Percentiles rank a stretch among this genome's conserved stretches.
These are phyloP conservation scores for Limnanthes douglasii DNA, from an alignment of 345 rosid genomes.

Conservation along the genomic window DNA sequence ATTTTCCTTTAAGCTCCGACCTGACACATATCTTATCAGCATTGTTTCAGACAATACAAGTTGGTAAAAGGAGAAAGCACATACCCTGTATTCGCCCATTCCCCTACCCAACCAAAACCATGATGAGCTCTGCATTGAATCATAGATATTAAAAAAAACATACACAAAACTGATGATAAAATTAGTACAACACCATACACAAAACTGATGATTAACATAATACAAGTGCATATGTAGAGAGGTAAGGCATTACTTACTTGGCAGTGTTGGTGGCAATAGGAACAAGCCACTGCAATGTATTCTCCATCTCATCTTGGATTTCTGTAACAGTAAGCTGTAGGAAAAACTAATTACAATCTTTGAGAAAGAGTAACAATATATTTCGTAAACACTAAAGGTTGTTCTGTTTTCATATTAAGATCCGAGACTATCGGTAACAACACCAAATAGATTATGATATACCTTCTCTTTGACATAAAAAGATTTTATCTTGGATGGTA, in stretches of 20 bases:
- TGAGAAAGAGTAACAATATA: too few species aligned
- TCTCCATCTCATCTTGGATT: conserved; percentile 77
- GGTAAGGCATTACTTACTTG: conserved; percentile 30
- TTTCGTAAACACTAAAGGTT: too few species aligned
- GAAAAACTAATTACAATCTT: too few species aligned
- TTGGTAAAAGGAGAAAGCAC: conserved; percentile 9
- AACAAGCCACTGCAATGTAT: conserved; percentile 72
- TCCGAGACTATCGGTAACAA: too few species aligned
- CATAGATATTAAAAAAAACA: conserved; percentile 4
- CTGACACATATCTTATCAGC: neutral
- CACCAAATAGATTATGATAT: too few species aligned
- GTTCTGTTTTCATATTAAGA: too few species aligned
- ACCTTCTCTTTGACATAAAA: too few species aligned
- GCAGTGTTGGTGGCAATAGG: conserved; percentile 72
- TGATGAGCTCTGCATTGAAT: conserved; percentile 57
- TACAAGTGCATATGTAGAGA: too few species aligned
- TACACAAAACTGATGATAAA: conserved; percentile 4
- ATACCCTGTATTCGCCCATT: conserved; percentile 88
- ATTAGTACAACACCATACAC: conserved; percentile 9
- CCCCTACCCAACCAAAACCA: conserved; percentile 97
- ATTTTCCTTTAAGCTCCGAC: conserved; percentile 13
- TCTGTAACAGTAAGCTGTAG: conserved; percentile 44
- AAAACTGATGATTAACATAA: conserved; percentile 2
- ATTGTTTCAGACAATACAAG: neutral
- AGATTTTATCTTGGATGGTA: too few species aligned